These are phyloP conservation scores for Brettanomyces custersianus DNA, from an alignment of 805 yeast species.

Conservation along the genomic window DNA sequence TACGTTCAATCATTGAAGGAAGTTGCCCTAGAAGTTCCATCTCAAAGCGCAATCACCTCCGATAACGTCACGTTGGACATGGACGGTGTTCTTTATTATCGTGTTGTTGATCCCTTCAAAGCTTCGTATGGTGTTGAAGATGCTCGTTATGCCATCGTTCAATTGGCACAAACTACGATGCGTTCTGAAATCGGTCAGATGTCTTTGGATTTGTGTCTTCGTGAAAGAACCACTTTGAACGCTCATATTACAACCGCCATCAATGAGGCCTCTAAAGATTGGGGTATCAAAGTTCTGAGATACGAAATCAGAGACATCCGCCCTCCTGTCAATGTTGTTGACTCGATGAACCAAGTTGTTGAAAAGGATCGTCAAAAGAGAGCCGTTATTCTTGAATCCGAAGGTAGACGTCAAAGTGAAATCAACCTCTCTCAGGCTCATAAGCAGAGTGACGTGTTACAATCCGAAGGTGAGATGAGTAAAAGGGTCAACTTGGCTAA, in stretches of 20 bases:
- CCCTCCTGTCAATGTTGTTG: constrained; percentile 77
- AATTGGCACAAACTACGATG: constrained; percentile 87
- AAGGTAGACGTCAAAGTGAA: constrained; percentile 70
- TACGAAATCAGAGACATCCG: constrained; percentile 85
- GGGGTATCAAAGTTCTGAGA: constrained; percentile 81
- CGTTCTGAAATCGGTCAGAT: constrained; percentile 81
- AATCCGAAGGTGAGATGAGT: constrained; percentile 63
- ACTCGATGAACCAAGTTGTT: constrained; percentile 88
- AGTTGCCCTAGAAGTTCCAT: constrained; percentile 75
- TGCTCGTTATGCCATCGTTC: constrained; percentile 76
- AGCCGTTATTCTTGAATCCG: constrained; percentile 81
- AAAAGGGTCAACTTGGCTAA: constrained; percentile 58
- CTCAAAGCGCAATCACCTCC: constrained; percentile 77
- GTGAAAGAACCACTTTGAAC: constrained; percentile 68
- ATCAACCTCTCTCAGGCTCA: constrained; percentile 83
- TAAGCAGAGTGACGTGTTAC: constrained; percentile 57
- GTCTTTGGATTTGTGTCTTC: constrained; percentile 67
- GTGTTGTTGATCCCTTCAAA: constrained; percentile 72
- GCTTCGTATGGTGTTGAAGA: constrained; percentile 87
- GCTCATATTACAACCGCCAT: constrained; percentile 66
- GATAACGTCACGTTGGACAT: constrained; percentile 79
- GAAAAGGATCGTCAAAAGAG: constrained; percentile 80
- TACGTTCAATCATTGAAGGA: constrained; percentile 81
- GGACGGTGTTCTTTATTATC: constrained; percentile 76
- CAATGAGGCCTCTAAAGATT: constrained; percentile 75